Percentiles rank a stretch among this genome's conserved stretches.
Evolutionary conservation across 2,329 filamentous ascomycete genomes (phyloP).

Genomic region (Aaosphaeria arxii): DNA sequence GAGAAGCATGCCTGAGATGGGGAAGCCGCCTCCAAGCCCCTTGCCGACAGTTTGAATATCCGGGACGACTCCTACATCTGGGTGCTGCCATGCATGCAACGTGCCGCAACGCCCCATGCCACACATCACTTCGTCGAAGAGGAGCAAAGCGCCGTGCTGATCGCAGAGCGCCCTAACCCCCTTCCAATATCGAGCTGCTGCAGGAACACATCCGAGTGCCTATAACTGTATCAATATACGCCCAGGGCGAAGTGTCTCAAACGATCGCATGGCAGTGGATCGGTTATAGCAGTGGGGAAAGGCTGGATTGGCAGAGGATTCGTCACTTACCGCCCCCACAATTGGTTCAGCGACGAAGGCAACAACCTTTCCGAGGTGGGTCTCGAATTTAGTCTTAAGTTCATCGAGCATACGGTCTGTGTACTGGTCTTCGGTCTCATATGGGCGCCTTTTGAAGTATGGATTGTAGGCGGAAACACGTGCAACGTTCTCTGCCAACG

Average conservation of each 20-base stretch:
- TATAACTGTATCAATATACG: conserved; percentile 20
- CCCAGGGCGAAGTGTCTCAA: neutral
- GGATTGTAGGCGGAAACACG: conserved; percentile 65
- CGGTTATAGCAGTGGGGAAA: conserved; percentile 2
- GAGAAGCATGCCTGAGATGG: conserved; percentile 60
- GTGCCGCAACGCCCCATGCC: conserved; percentile 60
- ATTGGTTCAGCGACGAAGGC: conserved; percentile 73
- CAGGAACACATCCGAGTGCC: conserved; percentile 67
- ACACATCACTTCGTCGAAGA: conserved; percentile 77
- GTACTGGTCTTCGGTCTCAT: conserved; percentile 59
- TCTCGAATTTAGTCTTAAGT: conserved; percentile 58
- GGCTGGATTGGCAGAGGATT: neutral
- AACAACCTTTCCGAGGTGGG: conserved; percentile 65
- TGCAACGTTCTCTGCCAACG: conserved; percentile 56
- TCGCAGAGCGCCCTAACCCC: conserved; percentile 68
- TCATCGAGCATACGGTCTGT: conserved; percentile 60
- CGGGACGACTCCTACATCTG: conserved; percentile 49
- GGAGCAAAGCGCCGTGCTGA: conserved; percentile 69
- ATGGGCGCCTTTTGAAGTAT: conserved; percentile 55
- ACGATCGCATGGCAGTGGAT: neutral
- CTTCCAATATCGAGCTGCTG: conserved; percentile 65
- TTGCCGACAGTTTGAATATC: conserved; percentile 68
- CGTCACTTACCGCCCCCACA: conserved; percentile 60
- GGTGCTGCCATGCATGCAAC: conserved; percentile 62
- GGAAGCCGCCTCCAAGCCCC: conserved; percentile 60